phyloP scores from a whole-genome alignment of 2,329 filamentous ascomycete species.

The Arachnomyces sp. region DNA sequence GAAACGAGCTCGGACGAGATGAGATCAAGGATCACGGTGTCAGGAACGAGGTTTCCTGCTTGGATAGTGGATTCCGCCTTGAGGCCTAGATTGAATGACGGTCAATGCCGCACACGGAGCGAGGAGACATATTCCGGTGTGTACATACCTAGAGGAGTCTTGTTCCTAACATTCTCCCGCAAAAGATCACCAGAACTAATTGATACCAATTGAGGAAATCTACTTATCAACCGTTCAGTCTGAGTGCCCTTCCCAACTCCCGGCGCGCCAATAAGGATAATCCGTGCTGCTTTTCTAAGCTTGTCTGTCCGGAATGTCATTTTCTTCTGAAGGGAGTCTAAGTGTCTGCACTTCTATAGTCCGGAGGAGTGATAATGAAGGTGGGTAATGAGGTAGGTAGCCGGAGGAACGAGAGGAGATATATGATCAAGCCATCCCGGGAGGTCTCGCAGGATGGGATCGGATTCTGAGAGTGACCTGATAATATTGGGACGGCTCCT shows the following conservation, averaged over 20 bases:
- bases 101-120: slow-evolving; percentile 4
- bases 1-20: slow-evolving; percentile 83
- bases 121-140: no score
- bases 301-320: slow-evolving; percentile 36
- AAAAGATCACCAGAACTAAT: slow-evolving; percentile 93
- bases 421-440: no score
- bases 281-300: slow-evolving; percentile 73
- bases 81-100: slow-evolving; percentile 54
- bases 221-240: slow-evolving; percentile 75
- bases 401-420: background rate
- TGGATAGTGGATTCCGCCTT: slow-evolving; percentile 87
- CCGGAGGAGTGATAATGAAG: slow-evolving; percentile 2
- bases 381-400: slow-evolving; percentile 2
- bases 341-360: background rate
- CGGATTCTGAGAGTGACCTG: no score
- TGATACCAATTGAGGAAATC: slow-evolving; percentile 80
- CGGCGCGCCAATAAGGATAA: slow-evolving; percentile 93
- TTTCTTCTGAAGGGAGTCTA: slow-evolving; percentile 2
- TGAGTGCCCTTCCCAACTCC: slow-evolving; percentile 97
- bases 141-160: slow-evolving; percentile 69
- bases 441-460: no score
- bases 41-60: slow-evolving; percentile 79
- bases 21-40: slow-evolving; percentile 82
- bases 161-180: slow-evolving; percentile 82
- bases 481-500: no score